phyloP scores from a whole-genome alignment of 2,329 filamentous ascomycete genomes.

The Clonostachys rosea region DNA sequence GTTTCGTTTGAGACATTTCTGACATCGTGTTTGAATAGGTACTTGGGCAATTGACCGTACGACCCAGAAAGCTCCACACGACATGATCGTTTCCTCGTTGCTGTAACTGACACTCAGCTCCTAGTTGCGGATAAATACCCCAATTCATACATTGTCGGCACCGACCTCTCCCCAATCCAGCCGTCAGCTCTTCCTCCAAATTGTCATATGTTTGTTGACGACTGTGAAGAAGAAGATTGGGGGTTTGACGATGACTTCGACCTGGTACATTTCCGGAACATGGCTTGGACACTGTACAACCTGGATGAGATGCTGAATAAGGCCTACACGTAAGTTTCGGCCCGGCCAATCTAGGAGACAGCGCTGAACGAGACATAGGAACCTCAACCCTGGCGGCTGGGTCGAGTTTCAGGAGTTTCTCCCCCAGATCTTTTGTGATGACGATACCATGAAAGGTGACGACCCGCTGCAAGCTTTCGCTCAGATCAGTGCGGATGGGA shows the following conservation, averaged over 20 bases:
- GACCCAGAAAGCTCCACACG: background rate
- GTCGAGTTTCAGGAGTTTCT: constrained; percentile 45
- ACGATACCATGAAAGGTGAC: constrained; percentile 33
- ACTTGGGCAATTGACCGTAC: constrained; percentile 48
- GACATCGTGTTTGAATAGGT: constrained; percentile 13
- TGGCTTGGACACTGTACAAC: constrained; percentile 46
- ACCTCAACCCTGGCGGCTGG: constrained; percentile 43
- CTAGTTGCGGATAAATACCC: constrained; percentile 41
- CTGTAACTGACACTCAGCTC: background rate
- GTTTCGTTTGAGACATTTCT: background rate
- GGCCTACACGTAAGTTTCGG: constrained; percentile 21
- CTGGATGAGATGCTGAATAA: constrained; percentile 37
- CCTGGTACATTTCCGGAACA: constrained; percentile 46
- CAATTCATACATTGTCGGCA: constrained; percentile 34
- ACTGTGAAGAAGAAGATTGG: constrained; percentile 55
- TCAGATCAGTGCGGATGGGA: constrained; percentile 20
- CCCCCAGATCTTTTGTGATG: constrained; percentile 32
- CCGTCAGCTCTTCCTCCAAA: constrained; percentile 51
- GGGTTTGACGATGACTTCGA: constrained; percentile 46
- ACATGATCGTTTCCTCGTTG: background rate
- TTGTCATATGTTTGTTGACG: constrained; percentile 58
- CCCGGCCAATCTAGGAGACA: constrained; percentile 3
- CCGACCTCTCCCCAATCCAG: constrained; percentile 44
- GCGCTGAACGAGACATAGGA: constrained; percentile 12
- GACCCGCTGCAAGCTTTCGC: constrained; percentile 27